Evolutionary conservation across 352 stramenopile genomes (phyloP), one percentile per base, ranked within the genome.

Genomic region (Globisporangium splendens): DNA sequence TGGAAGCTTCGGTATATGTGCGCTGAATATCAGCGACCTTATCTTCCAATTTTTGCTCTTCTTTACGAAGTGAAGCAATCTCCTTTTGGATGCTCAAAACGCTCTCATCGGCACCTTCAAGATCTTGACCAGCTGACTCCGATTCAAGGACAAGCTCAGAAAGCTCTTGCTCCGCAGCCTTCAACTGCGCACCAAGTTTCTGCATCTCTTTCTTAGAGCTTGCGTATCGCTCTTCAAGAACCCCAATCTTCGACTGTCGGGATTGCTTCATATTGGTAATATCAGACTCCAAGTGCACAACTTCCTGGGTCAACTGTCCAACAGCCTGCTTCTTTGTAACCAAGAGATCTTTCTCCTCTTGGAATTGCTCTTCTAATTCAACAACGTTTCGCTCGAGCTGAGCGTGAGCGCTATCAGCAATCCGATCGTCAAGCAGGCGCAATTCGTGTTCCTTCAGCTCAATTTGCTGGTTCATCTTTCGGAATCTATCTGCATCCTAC

Each of bases 371-470:
- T 63, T 93, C 75, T 11, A 75, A 76, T 21, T 77, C 73, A 47
- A 60, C 63, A 50, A 96, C 73, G 48, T 91, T 79, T 20, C 83
- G 70, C 54, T 96, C 83, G 15, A 94, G 65, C 54, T 93, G 85
- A 3, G 83, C 84, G 57, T 89, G 88, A 5, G 80, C 79, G 56
- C 83, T 96, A 24, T 76, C 83, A 28, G 80, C 73, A 48, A 96
- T 93, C 43, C 86, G 84, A 44, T 91, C 83, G 15, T 91, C 80
- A 4, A 96, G 69, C 59, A 96, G 64, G 31, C 64, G 63, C 50
- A 92, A 61, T 31, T 96, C 83, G 53, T 96, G 86, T 48, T 91
- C 72, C 57, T 96, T 96, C 21, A 96, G 63, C 38, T 94, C 84
- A 50, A 94, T 72, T 46, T 93, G 78, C 47, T 93, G 78, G 28